Evolutionary conservation across 2,329 filamentous ascomycete species (phyloP).

Genomic region (Blumeria graminis): DNA sequence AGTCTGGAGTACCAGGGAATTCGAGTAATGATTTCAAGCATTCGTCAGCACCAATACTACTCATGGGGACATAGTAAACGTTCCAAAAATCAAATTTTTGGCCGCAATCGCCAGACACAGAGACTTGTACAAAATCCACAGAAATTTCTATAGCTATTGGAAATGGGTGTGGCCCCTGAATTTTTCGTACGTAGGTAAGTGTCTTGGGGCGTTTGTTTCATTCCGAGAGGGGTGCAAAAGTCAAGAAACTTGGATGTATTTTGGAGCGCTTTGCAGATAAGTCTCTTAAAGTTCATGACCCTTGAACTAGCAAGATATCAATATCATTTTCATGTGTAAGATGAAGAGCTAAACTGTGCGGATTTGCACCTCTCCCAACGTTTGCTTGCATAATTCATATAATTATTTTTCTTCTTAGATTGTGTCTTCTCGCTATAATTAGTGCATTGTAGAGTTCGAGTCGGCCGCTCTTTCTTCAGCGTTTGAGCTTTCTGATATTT

Average conservation of each 20-base stretch:
- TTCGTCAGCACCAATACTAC: background rate
- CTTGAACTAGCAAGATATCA: background rate
- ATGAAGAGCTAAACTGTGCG: background rate
- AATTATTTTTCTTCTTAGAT: background rate
- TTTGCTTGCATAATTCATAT: background rate
- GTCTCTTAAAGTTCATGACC: background rate
- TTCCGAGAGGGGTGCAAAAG: background rate
- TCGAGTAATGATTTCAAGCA: background rate
- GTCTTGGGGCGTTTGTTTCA: too few species aligned
- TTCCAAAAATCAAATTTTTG: background rate
- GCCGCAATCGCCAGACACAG: background rate
- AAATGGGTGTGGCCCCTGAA: background rate
- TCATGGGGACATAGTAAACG: background rate
- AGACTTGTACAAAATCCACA: background rate
- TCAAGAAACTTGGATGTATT: background rate
- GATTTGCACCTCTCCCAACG: background rate
- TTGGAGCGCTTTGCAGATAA: background rate
- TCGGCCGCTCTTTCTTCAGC: background rate
- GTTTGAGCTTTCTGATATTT: background rate
- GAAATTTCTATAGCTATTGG: background rate
- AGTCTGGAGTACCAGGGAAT: background rate
- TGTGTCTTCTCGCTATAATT: background rate
- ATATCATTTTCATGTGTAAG: background rate
- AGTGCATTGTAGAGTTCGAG: background rate
- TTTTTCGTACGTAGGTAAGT: background rate